A percentile compares a stretch with the other conserved stretches of the same genome.
Conservation (phyloP, 148 eudicot species). For the Vaccinium macrocarpon region DNA sequence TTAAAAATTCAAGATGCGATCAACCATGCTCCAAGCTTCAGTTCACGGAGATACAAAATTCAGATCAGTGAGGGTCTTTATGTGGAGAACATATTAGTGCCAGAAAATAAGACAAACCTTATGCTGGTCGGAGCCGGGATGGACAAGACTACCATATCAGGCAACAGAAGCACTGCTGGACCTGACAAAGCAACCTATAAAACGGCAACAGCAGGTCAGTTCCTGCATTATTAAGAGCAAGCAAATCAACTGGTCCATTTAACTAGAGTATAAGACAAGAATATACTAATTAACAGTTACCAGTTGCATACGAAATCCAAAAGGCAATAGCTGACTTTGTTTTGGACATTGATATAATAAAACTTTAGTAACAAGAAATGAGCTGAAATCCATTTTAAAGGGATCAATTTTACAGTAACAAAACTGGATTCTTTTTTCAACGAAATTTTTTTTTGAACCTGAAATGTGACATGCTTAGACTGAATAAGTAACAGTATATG, state of each 20-base stretch:
- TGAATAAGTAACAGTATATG: too few relatives aligned
- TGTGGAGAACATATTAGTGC: neutral
- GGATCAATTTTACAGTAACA: too few relatives aligned
- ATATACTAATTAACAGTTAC: too few relatives aligned
- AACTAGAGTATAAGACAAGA: neutral
- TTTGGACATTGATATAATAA: too few relatives aligned
- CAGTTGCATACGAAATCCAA: neutral
- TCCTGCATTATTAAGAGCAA: neutral
- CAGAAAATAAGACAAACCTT: neutral
- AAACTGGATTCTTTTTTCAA: too few relatives aligned
- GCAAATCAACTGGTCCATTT: neutral
- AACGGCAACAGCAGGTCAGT: constrained; percentile 11
- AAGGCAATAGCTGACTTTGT: neutral
- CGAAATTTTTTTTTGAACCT: too few relatives aligned
- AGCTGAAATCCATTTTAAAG: neutral
- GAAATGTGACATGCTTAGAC: too few relatives aligned
- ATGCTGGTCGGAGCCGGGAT: neutral
- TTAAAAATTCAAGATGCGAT: neutral
- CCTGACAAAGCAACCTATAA: neutral
- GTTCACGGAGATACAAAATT: neutral
- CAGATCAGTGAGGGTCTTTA: neutral
- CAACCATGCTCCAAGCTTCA: neutral
- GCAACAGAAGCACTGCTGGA: neutral
- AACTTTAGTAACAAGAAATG: neutral
- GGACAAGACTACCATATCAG: constrained; percentile 5